Conservation (phyloP, 768 basidiomycete species). For the Rickenella mellea region DNA sequence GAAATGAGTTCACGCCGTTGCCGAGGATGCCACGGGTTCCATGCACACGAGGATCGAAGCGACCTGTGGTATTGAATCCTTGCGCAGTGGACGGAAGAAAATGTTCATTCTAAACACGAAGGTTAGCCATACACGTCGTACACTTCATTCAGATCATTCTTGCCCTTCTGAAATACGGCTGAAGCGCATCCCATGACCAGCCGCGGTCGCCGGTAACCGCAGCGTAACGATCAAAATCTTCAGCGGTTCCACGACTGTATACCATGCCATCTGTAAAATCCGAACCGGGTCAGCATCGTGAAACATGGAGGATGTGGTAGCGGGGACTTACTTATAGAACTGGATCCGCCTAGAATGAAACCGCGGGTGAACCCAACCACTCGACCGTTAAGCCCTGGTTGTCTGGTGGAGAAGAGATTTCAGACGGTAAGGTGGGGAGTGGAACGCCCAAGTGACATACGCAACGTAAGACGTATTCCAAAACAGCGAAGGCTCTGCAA, state of each 20-base stretch:
- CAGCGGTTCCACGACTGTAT: constrained; percentile 4
- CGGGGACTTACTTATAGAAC: constrained; percentile 18
- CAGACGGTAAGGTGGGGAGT: too few species aligned
- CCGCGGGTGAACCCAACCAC: constrained; percentile 14
- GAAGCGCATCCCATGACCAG: constrained; percentile 5
- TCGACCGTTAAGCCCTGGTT: constrained; percentile 12
- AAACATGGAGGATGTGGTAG: too few species aligned
- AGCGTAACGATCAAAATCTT: constrained; percentile 6
- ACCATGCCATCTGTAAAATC: constrained; percentile 1
- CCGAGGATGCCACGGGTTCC: constrained; percentile 4
- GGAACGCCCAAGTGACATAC: too few species aligned
- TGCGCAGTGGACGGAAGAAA: constrained; percentile 6
- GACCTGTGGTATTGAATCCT: constrained; percentile 4
- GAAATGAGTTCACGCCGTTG: too few species aligned
- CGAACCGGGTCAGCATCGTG: too few species aligned
- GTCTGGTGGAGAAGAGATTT: too few species aligned
- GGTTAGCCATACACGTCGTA: too few species aligned
- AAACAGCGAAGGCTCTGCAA: too few species aligned
- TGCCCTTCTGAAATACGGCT: constrained; percentile 1
- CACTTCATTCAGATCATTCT: too few species aligned
- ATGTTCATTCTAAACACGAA: constrained; percentile 5
- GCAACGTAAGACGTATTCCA: too few species aligned
- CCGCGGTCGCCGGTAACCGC: constrained; percentile 5
- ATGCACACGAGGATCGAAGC: constrained; percentile 9
- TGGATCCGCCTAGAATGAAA: constrained; percentile 16